Evolutionary conservation across 495 filamentous ascomycete species (phyloP).

Genomic region (Cercophora sp.): DNA sequence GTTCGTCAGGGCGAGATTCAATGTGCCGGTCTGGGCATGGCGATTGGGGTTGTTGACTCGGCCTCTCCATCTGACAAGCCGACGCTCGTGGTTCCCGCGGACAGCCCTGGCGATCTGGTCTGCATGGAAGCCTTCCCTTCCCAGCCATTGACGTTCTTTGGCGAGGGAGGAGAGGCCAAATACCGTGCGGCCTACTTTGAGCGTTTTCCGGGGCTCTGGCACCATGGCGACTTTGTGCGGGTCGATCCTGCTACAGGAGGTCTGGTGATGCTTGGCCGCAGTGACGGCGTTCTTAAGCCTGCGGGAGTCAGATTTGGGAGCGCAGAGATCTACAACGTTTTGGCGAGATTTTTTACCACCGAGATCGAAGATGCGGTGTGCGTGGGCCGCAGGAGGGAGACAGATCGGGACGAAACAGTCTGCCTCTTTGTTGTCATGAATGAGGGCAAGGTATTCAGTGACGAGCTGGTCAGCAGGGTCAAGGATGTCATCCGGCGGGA

Average conservation of each 20-base stretch:
- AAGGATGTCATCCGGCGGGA: constrained; percentile 63
- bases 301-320: constrained; percentile 73
- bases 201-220: constrained; percentile 72
- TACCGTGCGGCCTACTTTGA: constrained; percentile 88
- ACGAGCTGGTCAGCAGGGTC: constrained; percentile 55
- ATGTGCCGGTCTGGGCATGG: constrained; percentile 87
- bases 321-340: constrained; percentile 88
- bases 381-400: constrained; percentile 68
- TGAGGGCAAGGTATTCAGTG: constrained; percentile 44
- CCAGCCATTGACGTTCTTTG: constrained; percentile 88
- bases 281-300: constrained; percentile 76
- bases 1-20: constrained; percentile 89
- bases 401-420: constrained; percentile 78
- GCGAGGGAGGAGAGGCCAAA: constrained; percentile 60
- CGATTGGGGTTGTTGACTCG: constrained; percentile 71
- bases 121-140: constrained; percentile 84
- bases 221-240: constrained; percentile 90
- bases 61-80: constrained; percentile 34
- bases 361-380: constrained; percentile 82
- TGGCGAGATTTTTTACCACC: constrained; percentile 71
- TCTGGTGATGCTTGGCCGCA: constrained; percentile 75
- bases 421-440: constrained; percentile 79
- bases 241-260: constrained; percentile 72
- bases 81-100: constrained; percentile 44
- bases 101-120: constrained; percentile 83